Evolutionary conservation across 495 filamentous ascomycete genomes (phyloP), one percentile per base, ranked within the genome.

Genomic region (Extremus antarcticus): DNA sequence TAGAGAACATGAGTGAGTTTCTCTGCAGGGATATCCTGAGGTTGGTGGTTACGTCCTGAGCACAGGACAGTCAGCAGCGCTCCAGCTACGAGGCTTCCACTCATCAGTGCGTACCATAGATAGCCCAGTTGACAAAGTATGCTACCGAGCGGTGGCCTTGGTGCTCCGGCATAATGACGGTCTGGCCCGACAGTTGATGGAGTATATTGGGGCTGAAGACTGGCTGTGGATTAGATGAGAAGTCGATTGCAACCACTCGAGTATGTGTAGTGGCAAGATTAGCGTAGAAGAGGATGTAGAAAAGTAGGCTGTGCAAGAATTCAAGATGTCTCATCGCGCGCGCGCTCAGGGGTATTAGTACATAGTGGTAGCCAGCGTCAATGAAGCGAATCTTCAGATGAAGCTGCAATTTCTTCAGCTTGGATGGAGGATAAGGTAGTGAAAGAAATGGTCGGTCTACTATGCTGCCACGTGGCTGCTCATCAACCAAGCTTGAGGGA

Each of bases 1-100:
- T 95, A 98, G 16, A 96, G 80, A 3, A 97, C 73, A 71, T 98
- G 92, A 0, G 91, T 98, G 25, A 98, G 74, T 51, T 94, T 87
- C 43, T 88, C 79, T 4, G 82, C 86, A 1, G 90, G 91, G 16
- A 98, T 73, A 66, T 95, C 85, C 59, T 94, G 87, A 0, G 90
- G 89, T 38, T 85, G 79, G 68, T 94, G 85, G 58, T 90, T 21
- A 4, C 41, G 41, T 3, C n/a, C n/a, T n/a, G n/a, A n/a, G n/a
- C n/a, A n/a, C n/a, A n/a, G n/a, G n/a, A n/a, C n/a, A n/a, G n/a
- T n/a, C n/a, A n/a, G n/a, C n/a, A n/a, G n/a, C n/a, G n/a, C n/a
- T n/a, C n/a, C n/a, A n/a, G n/a, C n/a, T n/a, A n/a, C 52, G n/a
- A n/a, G n/a, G n/a, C n/a, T n/a, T n/a, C n/a, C n/a, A 21, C 56